Conservation (phyloP, 2,329 filamentous ascomycete genomes). For the Ophiostoma populinum region DNA sequence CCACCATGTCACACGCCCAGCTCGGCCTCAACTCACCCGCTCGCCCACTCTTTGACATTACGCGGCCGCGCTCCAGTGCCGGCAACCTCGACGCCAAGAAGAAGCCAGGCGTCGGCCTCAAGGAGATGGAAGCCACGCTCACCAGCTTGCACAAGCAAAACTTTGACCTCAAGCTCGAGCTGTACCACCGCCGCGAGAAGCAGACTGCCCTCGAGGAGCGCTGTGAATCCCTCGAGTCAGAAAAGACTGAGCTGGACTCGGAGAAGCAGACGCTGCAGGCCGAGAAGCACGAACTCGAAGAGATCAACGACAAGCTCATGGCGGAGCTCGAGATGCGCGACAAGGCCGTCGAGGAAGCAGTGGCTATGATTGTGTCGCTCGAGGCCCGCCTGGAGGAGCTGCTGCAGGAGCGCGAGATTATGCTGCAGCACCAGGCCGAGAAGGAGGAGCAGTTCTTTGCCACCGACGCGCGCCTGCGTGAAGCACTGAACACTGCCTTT, state of each 20-base stretch:
- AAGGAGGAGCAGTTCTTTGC: constrained; percentile 20
- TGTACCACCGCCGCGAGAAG: constrained; percentile 51
- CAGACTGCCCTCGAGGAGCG: constrained; percentile 34
- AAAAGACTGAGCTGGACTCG: constrained; percentile 41
- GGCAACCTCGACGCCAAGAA: constrained; percentile 25
- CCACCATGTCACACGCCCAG: constrained; percentile 18
- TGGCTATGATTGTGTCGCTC: constrained; percentile 48
- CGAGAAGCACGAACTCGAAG: constrained; percentile 41
- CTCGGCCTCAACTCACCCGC: constrained; percentile 18
- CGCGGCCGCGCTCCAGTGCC: constrained; percentile 26
- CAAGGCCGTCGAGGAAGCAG: constrained; percentile 52
- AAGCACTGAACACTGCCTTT: constrained; percentile 7
- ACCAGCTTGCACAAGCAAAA: constrained; percentile 59
- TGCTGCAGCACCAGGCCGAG: constrained; percentile 33
- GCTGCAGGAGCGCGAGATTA: constrained; percentile 34
- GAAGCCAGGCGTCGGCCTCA: constrained; percentile 40
- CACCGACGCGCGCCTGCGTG: constrained; percentile 14
- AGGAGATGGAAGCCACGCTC: constrained; percentile 53
- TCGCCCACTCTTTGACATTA: constrained; percentile 18
- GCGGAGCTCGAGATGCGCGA: constrained; percentile 49
- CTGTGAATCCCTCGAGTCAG: constrained; percentile 32
- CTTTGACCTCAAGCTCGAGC: constrained; percentile 57
- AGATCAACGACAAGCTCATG: constrained; percentile 39
- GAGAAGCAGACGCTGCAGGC: constrained; percentile 39
- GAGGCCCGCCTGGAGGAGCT: constrained; percentile 42